These are phyloP conservation scores for Epichloe uncinata DNA, from an alignment of 2,329 filamentous ascomycete genomes.

Conservation along the genomic window DNA sequence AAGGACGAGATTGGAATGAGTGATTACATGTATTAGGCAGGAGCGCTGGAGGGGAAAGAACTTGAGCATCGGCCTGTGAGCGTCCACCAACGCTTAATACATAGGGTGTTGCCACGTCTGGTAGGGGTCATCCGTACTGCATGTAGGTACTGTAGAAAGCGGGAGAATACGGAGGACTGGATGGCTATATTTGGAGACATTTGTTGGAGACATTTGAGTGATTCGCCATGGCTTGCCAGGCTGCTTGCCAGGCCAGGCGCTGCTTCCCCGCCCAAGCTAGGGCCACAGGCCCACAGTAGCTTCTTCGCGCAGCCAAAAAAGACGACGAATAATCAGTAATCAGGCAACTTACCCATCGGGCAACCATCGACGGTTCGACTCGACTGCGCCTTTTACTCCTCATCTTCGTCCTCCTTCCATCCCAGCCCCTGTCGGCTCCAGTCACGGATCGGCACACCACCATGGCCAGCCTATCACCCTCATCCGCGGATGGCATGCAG, in stretches of 20 bases:
- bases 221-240: not conserved
- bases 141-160: too few relatives aligned
- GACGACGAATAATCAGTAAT: not conserved
- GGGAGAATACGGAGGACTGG: too few relatives aligned
- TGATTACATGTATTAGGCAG: too few relatives aligned
- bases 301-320: not conserved
- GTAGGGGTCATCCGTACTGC: too few relatives aligned
- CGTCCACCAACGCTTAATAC: too few relatives aligned
- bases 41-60: too few relatives aligned
- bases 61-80: too few relatives aligned
- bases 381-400: not conserved
- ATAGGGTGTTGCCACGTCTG: too few relatives aligned
- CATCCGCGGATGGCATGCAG: constrained; percentile 4
- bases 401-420: not conserved
- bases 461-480: constrained; percentile 5
- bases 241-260: not conserved
- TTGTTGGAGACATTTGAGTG: too few relatives aligned
- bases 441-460: not conserved
- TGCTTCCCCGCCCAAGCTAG: not conserved
- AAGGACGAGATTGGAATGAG: too few relatives aligned
- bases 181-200: too few relatives aligned
- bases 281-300: not conserved
- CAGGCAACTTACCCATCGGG: not conserved
- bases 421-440: not conserved
- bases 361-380: not conserved